Conservation (phyloP, 768 basidiomycete species). For the Tylopilus plumbeoviolaceoides region DNA sequence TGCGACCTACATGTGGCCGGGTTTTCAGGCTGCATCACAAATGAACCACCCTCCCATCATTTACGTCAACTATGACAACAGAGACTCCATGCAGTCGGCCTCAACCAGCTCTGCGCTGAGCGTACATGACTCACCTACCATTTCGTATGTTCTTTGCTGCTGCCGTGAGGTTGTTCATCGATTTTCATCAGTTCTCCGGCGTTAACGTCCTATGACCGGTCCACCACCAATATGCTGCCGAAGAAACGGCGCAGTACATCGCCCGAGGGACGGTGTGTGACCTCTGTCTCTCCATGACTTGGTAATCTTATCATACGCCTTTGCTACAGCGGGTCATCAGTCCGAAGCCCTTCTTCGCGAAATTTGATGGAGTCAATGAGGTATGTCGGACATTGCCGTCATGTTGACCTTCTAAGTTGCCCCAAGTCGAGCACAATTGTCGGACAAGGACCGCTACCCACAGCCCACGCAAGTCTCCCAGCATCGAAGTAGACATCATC, state of each 20-base stretch:
- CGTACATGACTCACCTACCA: slow-evolving; percentile 26
- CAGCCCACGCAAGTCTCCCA: slow-evolving; percentile 10
- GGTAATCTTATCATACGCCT: slow-evolving; percentile 10
- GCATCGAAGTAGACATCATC: slow-evolving; percentile 10
- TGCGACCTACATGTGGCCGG: slow-evolving; percentile 47
- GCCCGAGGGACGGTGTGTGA: slow-evolving; percentile 26
- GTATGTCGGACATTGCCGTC: slow-evolving; percentile 15
- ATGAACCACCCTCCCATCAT: slow-evolving; percentile 38
- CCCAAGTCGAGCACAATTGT: slow-evolving; percentile 21
- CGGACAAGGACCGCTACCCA: slow-evolving; percentile 14
- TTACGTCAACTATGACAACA: slow-evolving; percentile 35
- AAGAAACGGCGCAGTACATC: slow-evolving; percentile 33
- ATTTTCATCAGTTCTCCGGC: slow-evolving; percentile 26
- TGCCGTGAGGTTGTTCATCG: slow-evolving; percentile 11
- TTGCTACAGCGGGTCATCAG: slow-evolving; percentile 12
- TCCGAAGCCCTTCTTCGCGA: slow-evolving; percentile 14
- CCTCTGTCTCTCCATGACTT: background rate
- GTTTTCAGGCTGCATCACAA: slow-evolving; percentile 41
- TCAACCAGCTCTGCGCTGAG: slow-evolving; percentile 30
- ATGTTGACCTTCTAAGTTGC: slow-evolving; percentile 8
- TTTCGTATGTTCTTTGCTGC: slow-evolving; percentile 27
- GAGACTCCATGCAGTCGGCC: slow-evolving; percentile 30
- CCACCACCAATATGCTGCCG: slow-evolving; percentile 28
- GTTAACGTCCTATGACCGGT: slow-evolving; percentile 24
- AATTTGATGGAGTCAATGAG: slow-evolving; percentile 25